Percentiles rank a stretch among this genome's conserved stretches.
Evolutionary conservation across 305 asterid genomes (phyloP).

Genomic region (Fraxinus platypoda): DNA sequence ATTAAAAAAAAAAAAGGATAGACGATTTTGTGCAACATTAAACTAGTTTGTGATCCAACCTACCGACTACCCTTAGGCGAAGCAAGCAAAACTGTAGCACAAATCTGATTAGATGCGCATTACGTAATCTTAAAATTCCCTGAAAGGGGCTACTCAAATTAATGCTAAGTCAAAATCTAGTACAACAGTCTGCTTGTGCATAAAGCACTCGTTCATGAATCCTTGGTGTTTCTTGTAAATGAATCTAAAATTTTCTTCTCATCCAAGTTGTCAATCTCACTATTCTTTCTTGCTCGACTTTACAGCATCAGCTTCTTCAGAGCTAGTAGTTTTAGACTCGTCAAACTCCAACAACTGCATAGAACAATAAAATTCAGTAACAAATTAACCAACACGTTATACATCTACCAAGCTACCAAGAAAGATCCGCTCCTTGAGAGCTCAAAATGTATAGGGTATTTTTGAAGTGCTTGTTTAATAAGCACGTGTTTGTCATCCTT

Average conservation of each 20-base stretch:
- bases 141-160: neutral
- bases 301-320: constrained; percentile 33
- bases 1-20: no score
- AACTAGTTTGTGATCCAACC: neutral
- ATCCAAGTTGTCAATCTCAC: constrained; percentile 19
- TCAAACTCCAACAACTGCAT: constrained; percentile 77
- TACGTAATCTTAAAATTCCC: constrained; percentile 17
- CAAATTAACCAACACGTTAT: neutral
- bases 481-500: no score
- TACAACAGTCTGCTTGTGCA: constrained; percentile 29
- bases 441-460: neutral
- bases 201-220: constrained; percentile 16
- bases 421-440: neutral
- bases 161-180: constrained; percentile 17
- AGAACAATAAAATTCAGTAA: neutral
- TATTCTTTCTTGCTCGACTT: constrained; percentile 54
- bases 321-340: constrained; percentile 51
- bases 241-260: neutral
- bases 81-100: constrained; percentile 17
- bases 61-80: neutral
- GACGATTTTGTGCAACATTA: neutral
- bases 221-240: constrained; percentile 15
- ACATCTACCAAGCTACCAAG: neutral
- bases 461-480: neutral
- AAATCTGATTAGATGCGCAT: constrained; percentile 12